Evolutionary conservation across 164 flowering plant species (phyloP).

Genomic region (Piper betle): DNA sequence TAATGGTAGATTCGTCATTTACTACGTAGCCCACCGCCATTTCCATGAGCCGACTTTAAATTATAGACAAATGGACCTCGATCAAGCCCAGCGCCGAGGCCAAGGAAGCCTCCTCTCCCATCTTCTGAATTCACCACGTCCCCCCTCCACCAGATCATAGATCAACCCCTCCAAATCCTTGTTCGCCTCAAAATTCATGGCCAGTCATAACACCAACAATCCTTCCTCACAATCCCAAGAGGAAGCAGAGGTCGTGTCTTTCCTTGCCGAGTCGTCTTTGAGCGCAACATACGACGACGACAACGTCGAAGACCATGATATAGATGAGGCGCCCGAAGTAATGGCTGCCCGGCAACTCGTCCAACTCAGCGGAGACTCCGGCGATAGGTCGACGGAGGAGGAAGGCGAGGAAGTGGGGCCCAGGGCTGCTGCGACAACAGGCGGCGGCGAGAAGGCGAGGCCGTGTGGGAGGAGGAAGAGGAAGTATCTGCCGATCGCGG

Average conservation of each 20-base stretch:
- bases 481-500: neutral
- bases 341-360: neutral
- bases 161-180: no score
- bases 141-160: no score
- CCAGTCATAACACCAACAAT: neutral
- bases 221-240: neutral
- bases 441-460: neutral
- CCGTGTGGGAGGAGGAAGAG: neutral
- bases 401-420: neutral
- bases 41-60: no score
- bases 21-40: no score
- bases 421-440: neutral
- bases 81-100: no score
- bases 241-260: neutral
- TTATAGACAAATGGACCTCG: no score
- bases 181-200: neutral
- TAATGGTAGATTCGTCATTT: no score
- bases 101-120: no score
- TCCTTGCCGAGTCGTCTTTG: neutral
- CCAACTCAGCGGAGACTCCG: neutral
- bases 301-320: neutral
- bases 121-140: no score
- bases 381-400: neutral
- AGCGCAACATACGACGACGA: neutral
- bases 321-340: neutral